Conservation (phyloP, 2,329 filamentous ascomycete genomes). For the Beauveria pseudobassiana region DNA sequence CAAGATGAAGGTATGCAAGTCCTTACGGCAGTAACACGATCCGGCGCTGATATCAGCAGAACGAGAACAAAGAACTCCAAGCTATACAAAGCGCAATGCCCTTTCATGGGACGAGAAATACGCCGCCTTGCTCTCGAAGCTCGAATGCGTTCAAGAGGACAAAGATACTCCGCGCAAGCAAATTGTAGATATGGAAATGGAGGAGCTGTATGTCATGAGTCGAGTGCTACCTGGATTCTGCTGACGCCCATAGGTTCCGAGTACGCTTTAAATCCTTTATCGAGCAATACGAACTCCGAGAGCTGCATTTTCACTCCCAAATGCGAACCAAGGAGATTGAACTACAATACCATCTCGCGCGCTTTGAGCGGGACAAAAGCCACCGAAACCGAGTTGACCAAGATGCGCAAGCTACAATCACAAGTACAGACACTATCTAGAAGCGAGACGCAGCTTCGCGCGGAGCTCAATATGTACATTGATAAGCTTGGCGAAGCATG, state of each 20-base stretch:
- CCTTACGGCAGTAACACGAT: neutral
- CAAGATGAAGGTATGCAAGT: slow-evolving; percentile 73
- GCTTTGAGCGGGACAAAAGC: slow-evolving; percentile 84
- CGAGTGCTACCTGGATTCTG: too few species aligned
- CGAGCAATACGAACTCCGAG: slow-evolving; percentile 92
- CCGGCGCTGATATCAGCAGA: slow-evolving; percentile 39
- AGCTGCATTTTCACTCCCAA: slow-evolving; percentile 86
- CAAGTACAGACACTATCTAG: slow-evolving; percentile 95
- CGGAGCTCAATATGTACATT: slow-evolving; percentile 95
- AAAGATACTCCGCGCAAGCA: slow-evolving; percentile 77
- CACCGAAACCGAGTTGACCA: slow-evolving; percentile 71
- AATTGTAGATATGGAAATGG: slow-evolving; percentile 77
- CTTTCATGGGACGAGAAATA: slow-evolving; percentile 80
- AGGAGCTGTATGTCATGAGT: slow-evolving; percentile 64
- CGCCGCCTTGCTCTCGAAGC: slow-evolving; percentile 69
- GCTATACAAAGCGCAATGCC: slow-evolving; percentile 75
- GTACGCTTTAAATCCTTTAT: slow-evolving; percentile 88
- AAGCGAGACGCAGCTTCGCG: slow-evolving; percentile 87
- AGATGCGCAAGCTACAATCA: slow-evolving; percentile 76
- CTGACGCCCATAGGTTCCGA: slow-evolving; percentile 56
- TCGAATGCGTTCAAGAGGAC: slow-evolving; percentile 82
- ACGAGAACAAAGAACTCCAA: slow-evolving; percentile 88
- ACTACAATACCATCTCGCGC: slow-evolving; percentile 83
- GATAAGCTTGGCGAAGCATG: slow-evolving; percentile 98
- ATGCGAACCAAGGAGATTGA: slow-evolving; percentile 94